Conservation (phyloP, 2,329 filamentous ascomycete species). For the Ramularia endophylla region DNA sequence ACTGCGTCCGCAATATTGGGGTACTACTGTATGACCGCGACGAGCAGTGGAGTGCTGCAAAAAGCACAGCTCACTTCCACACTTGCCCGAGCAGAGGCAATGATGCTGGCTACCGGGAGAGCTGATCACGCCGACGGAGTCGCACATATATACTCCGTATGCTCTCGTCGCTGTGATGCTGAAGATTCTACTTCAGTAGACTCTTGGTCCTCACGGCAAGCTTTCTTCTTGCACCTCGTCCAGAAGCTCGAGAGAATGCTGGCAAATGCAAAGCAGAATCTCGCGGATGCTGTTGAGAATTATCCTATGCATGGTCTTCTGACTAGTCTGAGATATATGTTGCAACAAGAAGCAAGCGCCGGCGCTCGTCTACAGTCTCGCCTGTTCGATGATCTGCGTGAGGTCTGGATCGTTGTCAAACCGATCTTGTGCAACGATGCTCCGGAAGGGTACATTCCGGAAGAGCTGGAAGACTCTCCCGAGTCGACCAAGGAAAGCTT, state of each 20-base stretch:
- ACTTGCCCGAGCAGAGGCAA: conserved; percentile 39
- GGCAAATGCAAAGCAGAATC: conserved; percentile 54
- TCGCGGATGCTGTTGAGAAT: conserved; percentile 53
- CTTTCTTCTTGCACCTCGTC: conserved; percentile 54
- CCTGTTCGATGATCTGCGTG: conserved; percentile 46
- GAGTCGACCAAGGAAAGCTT: conserved; percentile 82
- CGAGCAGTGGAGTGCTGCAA: neutral
- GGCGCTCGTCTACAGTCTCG: conserved; percentile 1
- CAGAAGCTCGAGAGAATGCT: conserved; percentile 60
- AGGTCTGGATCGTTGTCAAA: conserved; percentile 72
- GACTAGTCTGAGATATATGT: conserved; percentile 29
- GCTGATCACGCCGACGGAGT: conserved; percentile 92
- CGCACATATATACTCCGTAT: conserved; percentile 66
- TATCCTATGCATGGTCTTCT: conserved; percentile 41
- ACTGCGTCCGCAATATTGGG: conserved; percentile 43
- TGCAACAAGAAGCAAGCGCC: conserved; percentile 23
- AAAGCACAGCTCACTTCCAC: neutral
- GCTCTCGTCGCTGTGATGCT: conserved; percentile 41
- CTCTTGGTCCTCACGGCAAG: conserved; percentile 32
- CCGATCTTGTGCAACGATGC: conserved; percentile 86
- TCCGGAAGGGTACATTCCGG: conserved; percentile 78
- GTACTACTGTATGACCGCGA: conserved; percentile 8
- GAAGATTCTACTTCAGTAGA: neutral
- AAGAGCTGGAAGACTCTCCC: conserved; percentile 66
- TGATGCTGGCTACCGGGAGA: conserved; percentile 66